Evolutionary conservation across 2,329 filamentous ascomycete species (phyloP).

Genomic region (Colletotrichum sp.): DNA sequence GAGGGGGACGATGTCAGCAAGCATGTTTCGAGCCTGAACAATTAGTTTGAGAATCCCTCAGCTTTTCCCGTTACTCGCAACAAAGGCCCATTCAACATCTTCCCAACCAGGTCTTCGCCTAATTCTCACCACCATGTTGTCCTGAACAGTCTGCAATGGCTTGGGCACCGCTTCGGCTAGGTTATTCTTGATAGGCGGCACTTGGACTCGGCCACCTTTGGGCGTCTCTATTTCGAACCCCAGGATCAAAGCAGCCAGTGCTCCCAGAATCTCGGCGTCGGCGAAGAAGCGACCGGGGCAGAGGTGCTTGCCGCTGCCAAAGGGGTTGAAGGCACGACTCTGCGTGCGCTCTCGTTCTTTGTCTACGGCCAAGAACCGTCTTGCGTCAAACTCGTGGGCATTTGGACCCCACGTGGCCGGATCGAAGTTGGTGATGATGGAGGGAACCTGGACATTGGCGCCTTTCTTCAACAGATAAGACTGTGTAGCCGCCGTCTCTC

Average conservation of each 20-base stretch:
- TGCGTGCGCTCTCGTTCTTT: conserved; percentile 26
- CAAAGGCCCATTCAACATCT: background rate
- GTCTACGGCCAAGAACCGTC: conserved; percentile 24
- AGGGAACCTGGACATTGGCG: conserved; percentile 26
- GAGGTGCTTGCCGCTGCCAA: conserved; percentile 36
- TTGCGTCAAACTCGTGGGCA: conserved; percentile 25
- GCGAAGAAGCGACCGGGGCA: conserved; percentile 40
- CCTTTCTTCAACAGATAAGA: conserved; percentile 3
- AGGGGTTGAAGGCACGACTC: conserved; percentile 29
- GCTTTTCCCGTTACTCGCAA: background rate
- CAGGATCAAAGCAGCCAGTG: conserved; percentile 24
- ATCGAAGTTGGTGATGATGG: conserved; percentile 27
- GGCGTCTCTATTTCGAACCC: conserved; percentile 27
- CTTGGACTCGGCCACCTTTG: background rate
- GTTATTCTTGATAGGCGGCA: conserved; percentile 2
- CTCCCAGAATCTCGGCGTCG: conserved; percentile 30
- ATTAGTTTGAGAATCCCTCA: background rate
- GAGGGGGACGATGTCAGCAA: background rate
- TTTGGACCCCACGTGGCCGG: conserved; percentile 28
- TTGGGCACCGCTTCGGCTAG: conserved; percentile 1
- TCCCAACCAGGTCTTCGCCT: conserved; percentile 1
- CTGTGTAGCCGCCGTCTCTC: background rate
- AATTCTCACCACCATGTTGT: background rate
- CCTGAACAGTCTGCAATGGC: background rate
- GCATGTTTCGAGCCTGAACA: background rate